Base-by-base conservation (phyloP, 257 asterid species). In the Echites panduratus region DNA sequence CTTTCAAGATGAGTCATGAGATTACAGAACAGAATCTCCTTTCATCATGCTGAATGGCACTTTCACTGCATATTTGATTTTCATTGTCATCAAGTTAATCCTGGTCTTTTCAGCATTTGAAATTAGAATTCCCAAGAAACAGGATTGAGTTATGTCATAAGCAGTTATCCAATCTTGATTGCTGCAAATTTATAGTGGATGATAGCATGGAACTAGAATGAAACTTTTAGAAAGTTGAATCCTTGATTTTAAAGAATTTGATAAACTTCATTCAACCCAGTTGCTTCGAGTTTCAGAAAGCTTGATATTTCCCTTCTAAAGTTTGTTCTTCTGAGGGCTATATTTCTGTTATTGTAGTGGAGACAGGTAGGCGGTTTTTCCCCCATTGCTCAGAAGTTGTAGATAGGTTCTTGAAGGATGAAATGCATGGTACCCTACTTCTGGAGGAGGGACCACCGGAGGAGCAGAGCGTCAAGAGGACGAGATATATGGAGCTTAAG, bases 371-470 rank as follows among this genome's bases (percentile, higher is more conserved):
- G 52, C 89, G 91, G 13, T 90, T 83, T 71, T 91, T 91, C 85
- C 98, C 98, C 6, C 88, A 85, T 69, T 93, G 96, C 87, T 88
- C 97, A 0, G 90, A 83, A 74, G 87, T 90, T 67, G 79, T 93
- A 52, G 98, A 93, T 75, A 87, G 70, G 78, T 82, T 93, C 38
- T 38, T 90, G 88, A 92, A 84, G 81, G 93, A 90, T 65, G 98
- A 90, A 27, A 70, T 81, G 3, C 77, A 86, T 0, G 96, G 91
- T 2, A 64, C 87, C 5, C 82, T 88, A 41, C 78, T 83, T 19
- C 66, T 90, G 72, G 97, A 93, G 58, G 87, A 73, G 70, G 97
- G 93, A 29, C 84, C 89, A 0, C 77, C 81, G 0, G 96, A 90
- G 76, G 98, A 90, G 81, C 97, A 84, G 43, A 77, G 84, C 40